Evolutionary conservation across 2,329 filamentous ascomycete species (phyloP), one percentile per base, ranked within the genome.

Genomic region (Fusarium devonianum): DNA sequence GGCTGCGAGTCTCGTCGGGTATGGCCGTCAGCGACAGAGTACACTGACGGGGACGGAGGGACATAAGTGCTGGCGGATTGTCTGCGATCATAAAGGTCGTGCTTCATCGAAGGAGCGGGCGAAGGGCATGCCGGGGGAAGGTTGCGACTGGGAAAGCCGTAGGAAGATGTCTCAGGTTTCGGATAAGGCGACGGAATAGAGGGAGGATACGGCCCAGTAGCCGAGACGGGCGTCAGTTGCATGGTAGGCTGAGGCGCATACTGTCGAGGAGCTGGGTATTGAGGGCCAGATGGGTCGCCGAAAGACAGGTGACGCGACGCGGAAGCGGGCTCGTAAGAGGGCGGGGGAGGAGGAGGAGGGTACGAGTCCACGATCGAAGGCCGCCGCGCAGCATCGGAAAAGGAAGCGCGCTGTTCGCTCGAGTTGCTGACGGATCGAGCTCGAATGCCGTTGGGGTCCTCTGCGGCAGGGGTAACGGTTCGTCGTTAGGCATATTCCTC

Each of bases 361-460:
- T 77, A 75, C 29, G 76, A 73, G 21, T 81, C 80, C 10, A 73
- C 71, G n/a, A 66, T 73, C 13, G 79, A 80, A 6, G 78, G 76
- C 21, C 79, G 74, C 18, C 80, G 75, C 26, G 73, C 69, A 7
- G 71, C 62, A 19, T 77, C 76, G 11, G 53, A 64, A 48, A 77
- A 81, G 2, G 73, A 74, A 13, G 69, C 62, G 9, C 74, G 73
- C 21, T 79, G 78, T 12, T 79, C 72, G 59, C 79, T 83, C 37
- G 81, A 80, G 62, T 82, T 84, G 66, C 84, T 87, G 23, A 79
- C 73, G 5, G 85, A 87, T 33, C 85, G 79, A 4, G 80, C 80
- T 14, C 83, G 82, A 43, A 69, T 52, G 37, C 57, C 59, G 30
- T 68, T 60, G 12, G 64, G 64, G 33, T 70, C 69, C 14, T 72